Base-by-base conservation (phyloP, 2,329 filamentous ascomycete genomes). In the Penicillium sp. region DNA sequence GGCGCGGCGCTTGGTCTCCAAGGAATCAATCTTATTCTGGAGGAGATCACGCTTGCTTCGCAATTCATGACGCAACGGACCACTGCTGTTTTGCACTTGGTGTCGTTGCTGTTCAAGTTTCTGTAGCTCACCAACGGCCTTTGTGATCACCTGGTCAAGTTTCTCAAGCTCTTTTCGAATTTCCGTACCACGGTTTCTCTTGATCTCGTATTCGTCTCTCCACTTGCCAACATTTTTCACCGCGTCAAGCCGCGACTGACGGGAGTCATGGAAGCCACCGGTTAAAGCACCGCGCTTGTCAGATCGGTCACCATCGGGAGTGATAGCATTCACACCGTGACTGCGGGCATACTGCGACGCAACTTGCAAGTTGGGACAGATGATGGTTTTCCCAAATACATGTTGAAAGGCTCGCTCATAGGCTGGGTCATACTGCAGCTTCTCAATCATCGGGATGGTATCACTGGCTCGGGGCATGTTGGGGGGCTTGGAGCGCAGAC, bases 281-380 rank as follows among this genome's bases (percentile, higher is more conserved):
- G 88, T 95, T 70, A 98, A 79, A 10, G 89, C 90, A 65, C 92
- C 92, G 52, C 90, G 84, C 68, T 93, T 95, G 67, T 95, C 93
- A 1, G 88, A 89, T 20, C 86, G 86, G 64, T 96, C 90, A 62
- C 92, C 92, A 40, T 96, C 89, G 3, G 86, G 84, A 0, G 92
- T 98, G 50, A 98, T 95, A 22, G 87, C 89, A 54, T 88, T 88
- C 15, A 96, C 81, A 12, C 85, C 85, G 55, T 96, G 90, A 54
- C 85, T 94, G 55, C 90, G 80, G 14, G 92, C 86, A 60, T 95
- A 95, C 57, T 95, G 88, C 9, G 84, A 79, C 32, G 89, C 92
- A 41, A 95, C 79, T 32, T 85, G 79, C 45, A 98, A 70, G 51
- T 87, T 94, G 2, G 90, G 89, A 51, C 92, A 96, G 39, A 98